Base-by-base conservation (phyloP, 2,329 filamentous ascomycete genomes). In the Bipolaris victoriae region DNA sequence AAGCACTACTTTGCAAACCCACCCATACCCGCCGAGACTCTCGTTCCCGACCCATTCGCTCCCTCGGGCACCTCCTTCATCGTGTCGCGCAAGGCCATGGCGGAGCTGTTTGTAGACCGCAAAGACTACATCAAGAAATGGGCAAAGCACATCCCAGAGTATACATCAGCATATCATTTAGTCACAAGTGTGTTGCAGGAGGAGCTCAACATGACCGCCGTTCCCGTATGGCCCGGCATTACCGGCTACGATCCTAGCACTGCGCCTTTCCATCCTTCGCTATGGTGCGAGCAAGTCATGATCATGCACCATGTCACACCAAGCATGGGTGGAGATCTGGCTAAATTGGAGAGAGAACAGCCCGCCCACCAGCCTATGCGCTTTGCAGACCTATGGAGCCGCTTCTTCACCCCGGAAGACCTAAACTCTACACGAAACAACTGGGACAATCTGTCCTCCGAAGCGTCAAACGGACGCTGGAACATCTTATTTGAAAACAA, bases 61-160 rank as follows among this genome's bases (percentile, higher is more conserved):
- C 80, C 84, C 54, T 83, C 82, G 9, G 84, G 84, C 0, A 81
- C 78, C 3, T 83, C 83, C 3, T 83, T 85, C 61, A 74, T 82
- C 26, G 63, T 86, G 26, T 85, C 83, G 0, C 77, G 79, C 2
- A 73, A 79, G 4, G 83, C 82, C 3, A 76, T 85, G 74, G 72
- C 77, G 49, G 76, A 79, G 9, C 53, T 75, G 11, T 61, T 73
- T 39, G 68, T 71, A 4, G 76, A 80, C 35, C 82, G 81, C 55
- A 63, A 66, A 16, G 68, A 72, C 1, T 75, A 81, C 48, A 68
- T 79, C 1, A 65, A 76, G 16, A 76, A 77, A 29, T 78, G 82
- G 65, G 77, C 83, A 57, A 68, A 76, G 1, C 79, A 77, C 55
- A 83, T 82, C 0, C 72, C 71, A n/a, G 60, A 66, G 31, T 79